Evolutionary conservation across 495 filamentous ascomycete genomes (phyloP), one percentile per base, ranked within the genome.

Genomic region (Tuber indicum): DNA sequence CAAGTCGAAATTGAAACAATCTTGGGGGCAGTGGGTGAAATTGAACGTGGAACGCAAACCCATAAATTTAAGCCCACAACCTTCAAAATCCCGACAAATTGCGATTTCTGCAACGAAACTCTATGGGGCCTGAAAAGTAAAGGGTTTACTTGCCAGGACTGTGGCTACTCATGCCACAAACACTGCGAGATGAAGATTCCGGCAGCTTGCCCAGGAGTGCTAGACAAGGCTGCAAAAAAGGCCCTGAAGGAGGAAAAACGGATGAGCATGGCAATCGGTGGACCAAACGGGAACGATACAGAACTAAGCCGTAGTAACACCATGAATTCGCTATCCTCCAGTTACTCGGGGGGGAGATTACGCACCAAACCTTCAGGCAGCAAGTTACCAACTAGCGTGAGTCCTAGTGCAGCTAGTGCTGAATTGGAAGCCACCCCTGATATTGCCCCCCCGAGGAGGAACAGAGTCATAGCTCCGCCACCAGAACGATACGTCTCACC

Each of bases 171-270:
- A 3, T 99, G 96, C 81, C 96, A 99, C 86, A 95, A 90, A 86
- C 98, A 99, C 85, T 99, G 96, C 84, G 93, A 99, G 85, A 93
- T 99, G 91, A 99, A 98, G 84, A 96, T 98, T 1, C 94, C 96
- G 0, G 93, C 96, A 6, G 92, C 95, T 81, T 99, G 96, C 81
- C 96, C 96, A 0, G 96, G 96, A 52, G 96, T 98, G 45, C 74
- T 84, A 17, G 82, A 84, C 71, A 84, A 98, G 85, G 96, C 98
- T 74, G 94, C 96, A 75, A 93, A 91, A 87, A 98, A 97, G 87
- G 95, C 92, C 81, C 86, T 96, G 72, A 98, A 98, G 84, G 88
- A 82, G 47, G 82, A 83, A 75, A 81, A 78, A 86, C 41, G 90
- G 92, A 81, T 89, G 92, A 72, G 73, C 39, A 73, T 78, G 23